Evolutionary conservation across 148 eudicot genomes (phyloP), one percentile per base, ranked within the genome.

Genomic region (Fagopyrum esculentum): DNA sequence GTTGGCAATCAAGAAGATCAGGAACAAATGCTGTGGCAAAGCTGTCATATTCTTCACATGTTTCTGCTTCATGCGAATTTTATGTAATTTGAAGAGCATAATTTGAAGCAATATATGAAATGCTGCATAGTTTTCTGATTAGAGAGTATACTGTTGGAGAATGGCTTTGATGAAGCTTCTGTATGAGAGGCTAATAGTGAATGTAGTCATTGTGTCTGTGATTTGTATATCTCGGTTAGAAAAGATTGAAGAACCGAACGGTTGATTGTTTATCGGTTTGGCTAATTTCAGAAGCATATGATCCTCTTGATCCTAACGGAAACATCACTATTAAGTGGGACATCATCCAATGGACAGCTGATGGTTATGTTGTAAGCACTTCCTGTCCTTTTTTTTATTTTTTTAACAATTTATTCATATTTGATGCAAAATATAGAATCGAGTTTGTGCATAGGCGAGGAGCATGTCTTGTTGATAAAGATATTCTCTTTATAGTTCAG

Each of bases 281-380:
- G 29, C 69, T 12, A n/a, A 49, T 75, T 76, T 70, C 91, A 93
- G 93, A 85, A 59, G 96, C 98, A 2, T 90, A 86, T 75, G 98
- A 90, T 84, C 83, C 92, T 46, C 93, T 90, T 54, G 93, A 91
- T 55, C 96, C 96, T 13, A 79, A 74, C 52, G 98, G 98, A 56
- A 91, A 93, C 72, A 93, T 93, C 79, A 93, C 93, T 46, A 83
- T 93, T 73, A 93, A 93, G 77, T 93, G 98, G 98, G 98, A 93
- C 81, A 72, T 91, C 72, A 81, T 86, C 8, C 82, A 68, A 57
- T 93, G 98, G 96, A 91, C 93, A 68, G 81, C 89, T 61, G 92
- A 91, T 85, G 98, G 98, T 70, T 93, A 93, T 75, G 84, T 86
- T 71, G 98, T 93, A 82, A 86, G 98, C 81, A 78, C 6, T 71